These are phyloP conservation scores for Lolium multiflorum DNA, from an alignment of 176 grass and related monocot species.

Conservation along the genomic window DNA sequence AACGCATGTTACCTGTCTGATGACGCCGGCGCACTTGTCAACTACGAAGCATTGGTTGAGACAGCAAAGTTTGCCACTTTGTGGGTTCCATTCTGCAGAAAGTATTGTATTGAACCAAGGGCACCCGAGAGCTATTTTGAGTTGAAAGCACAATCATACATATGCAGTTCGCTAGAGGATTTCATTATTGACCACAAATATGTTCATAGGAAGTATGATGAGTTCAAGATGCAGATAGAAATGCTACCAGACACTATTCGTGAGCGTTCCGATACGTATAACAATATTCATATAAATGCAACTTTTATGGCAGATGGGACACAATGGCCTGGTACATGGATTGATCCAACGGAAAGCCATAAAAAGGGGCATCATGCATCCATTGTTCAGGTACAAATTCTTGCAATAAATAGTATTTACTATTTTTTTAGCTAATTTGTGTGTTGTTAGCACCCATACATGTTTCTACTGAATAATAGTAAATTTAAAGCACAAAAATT, in stretches of 20 bases:
- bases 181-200: not conserved
- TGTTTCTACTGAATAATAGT: not conserved
- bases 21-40: constrained; percentile 7
- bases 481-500: not conserved
- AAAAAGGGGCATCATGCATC: not conserved
- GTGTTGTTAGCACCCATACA: not conserved
- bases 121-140: constrained; percentile 39
- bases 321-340: constrained; percentile 41
- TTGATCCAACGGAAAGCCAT: constrained; percentile 21
- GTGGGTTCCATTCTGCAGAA: constrained; percentile 47
- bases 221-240: constrained; percentile 25
- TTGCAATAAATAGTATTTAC: not conserved
- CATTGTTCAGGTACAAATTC: constrained; percentile 37
- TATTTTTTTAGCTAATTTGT: no score
- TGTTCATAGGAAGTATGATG: not conserved
- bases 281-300: not conserved
- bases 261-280: constrained; percentile 4
- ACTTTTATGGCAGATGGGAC: constrained; percentile 43
- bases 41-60: constrained; percentile 37
- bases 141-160: not conserved
- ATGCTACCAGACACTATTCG: not conserved
- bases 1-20: constrained; percentile 36
- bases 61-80: constrained; percentile 24
- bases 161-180: not conserved
- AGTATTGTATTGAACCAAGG: constrained; percentile 24